Evolutionary conservation across 2,329 filamentous ascomycete genomes (phyloP).

Genomic region (Diaporthe amygdali): DNA sequence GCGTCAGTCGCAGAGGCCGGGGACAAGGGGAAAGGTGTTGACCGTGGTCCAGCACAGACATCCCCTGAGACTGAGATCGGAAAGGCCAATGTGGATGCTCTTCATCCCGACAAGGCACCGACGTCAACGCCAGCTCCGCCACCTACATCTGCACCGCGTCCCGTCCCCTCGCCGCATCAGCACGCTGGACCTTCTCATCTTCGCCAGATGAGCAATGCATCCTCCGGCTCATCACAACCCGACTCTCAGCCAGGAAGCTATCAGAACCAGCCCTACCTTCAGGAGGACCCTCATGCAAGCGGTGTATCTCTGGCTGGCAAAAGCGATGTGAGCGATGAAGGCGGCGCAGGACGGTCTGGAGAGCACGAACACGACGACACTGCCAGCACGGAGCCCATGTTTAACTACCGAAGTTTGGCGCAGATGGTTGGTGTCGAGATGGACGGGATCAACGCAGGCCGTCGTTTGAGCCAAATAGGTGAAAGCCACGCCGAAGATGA

Average conservation of each 20-base stretch:
- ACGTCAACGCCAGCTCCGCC: constrained; percentile 29
- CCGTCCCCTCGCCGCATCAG: constrained; percentile 53
- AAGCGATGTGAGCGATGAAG: constrained; percentile 44
- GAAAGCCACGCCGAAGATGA: constrained; percentile 22
- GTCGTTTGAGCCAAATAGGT: constrained; percentile 35
- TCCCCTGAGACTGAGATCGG: constrained; percentile 30
- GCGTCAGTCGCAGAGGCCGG: constrained; percentile 30
- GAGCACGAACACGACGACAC: constrained; percentile 54
- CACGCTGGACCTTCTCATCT: constrained; percentile 72
- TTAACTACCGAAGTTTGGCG: constrained; percentile 88
- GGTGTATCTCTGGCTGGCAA: constrained; percentile 55
- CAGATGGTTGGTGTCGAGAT: constrained; percentile 77
- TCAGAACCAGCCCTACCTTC: constrained; percentile 39
- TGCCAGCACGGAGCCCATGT: constrained; percentile 74
- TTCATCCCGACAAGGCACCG: constrained; percentile 27
- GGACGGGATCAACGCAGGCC: constrained; percentile 51
- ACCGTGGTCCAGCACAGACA: constrained; percentile 49
- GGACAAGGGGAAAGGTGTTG: constrained; percentile 73
- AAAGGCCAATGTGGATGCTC: constrained; percentile 27
- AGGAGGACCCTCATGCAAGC: constrained; percentile 57
- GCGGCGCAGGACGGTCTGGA: constrained; percentile 32
- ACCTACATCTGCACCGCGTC: constrained; percentile 44
- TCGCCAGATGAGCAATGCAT: constrained; percentile 85
- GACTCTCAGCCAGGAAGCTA: constrained; percentile 68
- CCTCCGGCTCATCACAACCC: constrained; percentile 77